Percentiles rank a stretch among this genome's conserved stretches.
phyloP scores from a whole-genome alignment of 345 rosid species.

The Erysimum cheiranthoides region DNA sequence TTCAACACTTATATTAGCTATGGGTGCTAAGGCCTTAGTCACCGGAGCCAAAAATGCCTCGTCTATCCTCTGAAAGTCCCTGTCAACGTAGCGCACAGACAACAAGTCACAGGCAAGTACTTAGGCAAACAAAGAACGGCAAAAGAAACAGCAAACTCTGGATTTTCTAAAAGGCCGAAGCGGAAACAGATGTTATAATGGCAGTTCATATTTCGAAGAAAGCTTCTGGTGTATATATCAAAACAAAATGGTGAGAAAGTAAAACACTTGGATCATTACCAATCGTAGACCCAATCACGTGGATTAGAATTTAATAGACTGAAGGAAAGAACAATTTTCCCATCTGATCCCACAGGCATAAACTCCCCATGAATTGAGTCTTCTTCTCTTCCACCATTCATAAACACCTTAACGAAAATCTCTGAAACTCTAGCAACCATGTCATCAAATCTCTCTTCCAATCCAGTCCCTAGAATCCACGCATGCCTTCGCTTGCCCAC shows the following conservation, averaged over 20 bases:
- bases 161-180: neutral
- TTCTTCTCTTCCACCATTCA: slow-evolving; percentile 83
- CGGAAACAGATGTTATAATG: slow-evolving; percentile 3
- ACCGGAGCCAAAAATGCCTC: slow-evolving; percentile 67
- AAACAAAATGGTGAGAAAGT: neutral
- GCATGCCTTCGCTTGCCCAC: slow-evolving; percentile 91
- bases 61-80: slow-evolving; percentile 80
- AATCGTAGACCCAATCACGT: slow-evolving; percentile 81
- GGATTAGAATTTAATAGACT: slow-evolving; percentile 89
- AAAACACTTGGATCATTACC: slow-evolving; percentile 54
- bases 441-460: slow-evolving; percentile 48
- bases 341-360: slow-evolving; percentile 97
- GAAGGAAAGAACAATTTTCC: slow-evolving; percentile 83
- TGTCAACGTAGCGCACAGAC: slow-evolving; percentile 36
- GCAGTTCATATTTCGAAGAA: neutral
- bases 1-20: slow-evolving; percentile 87
- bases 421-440: slow-evolving; percentile 63
- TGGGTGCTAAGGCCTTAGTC: slow-evolving; percentile 68
- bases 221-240: neutral
- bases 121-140: neutral
- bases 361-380: slow-evolving; percentile 77
- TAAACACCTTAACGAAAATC: slow-evolving; percentile 73
- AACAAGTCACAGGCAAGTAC: slow-evolving; percentile 24
- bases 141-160: slow-evolving; percentile 19
- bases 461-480: slow-evolving; percentile 69